Evolutionary conservation across 2,329 filamentous ascomycete species (phyloP), one percentile per base, ranked within the genome.

Genomic region (Ramularia collo-cygni): DNA sequence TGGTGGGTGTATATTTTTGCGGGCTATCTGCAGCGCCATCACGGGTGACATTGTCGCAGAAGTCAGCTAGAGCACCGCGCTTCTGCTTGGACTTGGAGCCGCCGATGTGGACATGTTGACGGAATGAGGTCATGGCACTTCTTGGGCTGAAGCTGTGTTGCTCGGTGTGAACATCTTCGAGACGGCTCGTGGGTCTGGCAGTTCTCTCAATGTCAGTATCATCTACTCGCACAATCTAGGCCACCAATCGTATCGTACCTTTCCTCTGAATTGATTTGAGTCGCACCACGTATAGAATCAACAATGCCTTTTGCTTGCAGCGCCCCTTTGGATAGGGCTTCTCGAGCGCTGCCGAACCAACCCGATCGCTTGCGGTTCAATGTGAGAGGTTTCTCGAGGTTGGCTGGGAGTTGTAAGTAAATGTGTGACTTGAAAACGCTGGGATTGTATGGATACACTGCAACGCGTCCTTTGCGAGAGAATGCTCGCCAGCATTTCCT

Each of bases 341-440:
- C 38, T 18, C 46, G 45, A 38, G 48, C 45, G 40, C 45, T 51
- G 17, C 45, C 44, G 31, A 50, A 51, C 50, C 50, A 52, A 8
- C 28, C 28, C 24, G 50, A 51, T 36, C 43, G 47, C 43, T 51
- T 50, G 28, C 35, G 48, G 32, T 40, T 43, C 37, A 52, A 29
- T 21, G 47, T 45, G 40, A 47, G 36, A 31, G 41, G 33, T 32
- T 14, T 43, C 26, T 47, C 39, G 13, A 45, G 43, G 30, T 41
- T 42, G 31, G 7, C 34, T 36, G 21, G 6, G 21, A 10, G 21
- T 24, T n/a, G 28, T 31, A 6, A 17, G 34, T 15, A 17, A 16
- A 27, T 8, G 15, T 28, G 19, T 26, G n/a, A 26, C n/a, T 13
- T 21, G 4, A 4, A 13, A 12, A 12, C 17, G n/a, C 8, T 14